phyloP scores from a whole-genome alignment of 2,329 filamentous ascomycete species.

The Ophiostoma perfectum region DNA sequence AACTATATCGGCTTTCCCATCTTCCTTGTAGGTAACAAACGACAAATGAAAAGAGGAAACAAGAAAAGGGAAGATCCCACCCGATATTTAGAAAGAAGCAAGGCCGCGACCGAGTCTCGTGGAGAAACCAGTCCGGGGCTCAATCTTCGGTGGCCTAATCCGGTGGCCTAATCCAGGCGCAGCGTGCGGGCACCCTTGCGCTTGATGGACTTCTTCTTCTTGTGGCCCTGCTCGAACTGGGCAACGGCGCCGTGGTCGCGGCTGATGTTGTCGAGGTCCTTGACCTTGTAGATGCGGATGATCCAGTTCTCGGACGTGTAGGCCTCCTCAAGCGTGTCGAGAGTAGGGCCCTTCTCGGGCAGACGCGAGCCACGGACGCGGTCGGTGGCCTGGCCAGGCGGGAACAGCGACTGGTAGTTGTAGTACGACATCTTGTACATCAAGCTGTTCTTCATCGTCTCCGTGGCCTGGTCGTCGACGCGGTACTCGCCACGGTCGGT shows the following conservation, averaged over 20 bases:
- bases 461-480: slow-evolving; percentile 86
- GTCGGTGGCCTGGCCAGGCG: slow-evolving; percentile 81
- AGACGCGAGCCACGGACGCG: slow-evolving; percentile 77
- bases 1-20: background rate
- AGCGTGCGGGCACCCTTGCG: slow-evolving; percentile 66
- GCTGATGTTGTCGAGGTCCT: slow-evolving; percentile 93
- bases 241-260: slow-evolving; percentile 69
- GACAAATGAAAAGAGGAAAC: background rate
- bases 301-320: slow-evolving; percentile 99
- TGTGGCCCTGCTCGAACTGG: slow-evolving; percentile 71
- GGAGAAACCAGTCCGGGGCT: background rate
- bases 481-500: slow-evolving; percentile 89
- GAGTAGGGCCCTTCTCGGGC: slow-evolving; percentile 76
- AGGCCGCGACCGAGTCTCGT: background rate
- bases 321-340: slow-evolving; percentile 89
- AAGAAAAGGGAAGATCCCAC: background rate
- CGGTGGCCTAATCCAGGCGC: slow-evolving; percentile 55
- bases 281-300: slow-evolving; percentile 99
- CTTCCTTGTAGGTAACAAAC: background rate
- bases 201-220: slow-evolving; percentile 74
- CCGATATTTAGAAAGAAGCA: background rate
- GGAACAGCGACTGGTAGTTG: slow-evolving; percentile 92
- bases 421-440: slow-evolving; percentile 99
- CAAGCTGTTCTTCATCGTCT: slow-evolving; percentile 98
- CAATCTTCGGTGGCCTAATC: background rate